Base-by-base conservation (phyloP, 2,329 filamentous ascomycete genomes). In the Colletotrichum australisinense region DNA sequence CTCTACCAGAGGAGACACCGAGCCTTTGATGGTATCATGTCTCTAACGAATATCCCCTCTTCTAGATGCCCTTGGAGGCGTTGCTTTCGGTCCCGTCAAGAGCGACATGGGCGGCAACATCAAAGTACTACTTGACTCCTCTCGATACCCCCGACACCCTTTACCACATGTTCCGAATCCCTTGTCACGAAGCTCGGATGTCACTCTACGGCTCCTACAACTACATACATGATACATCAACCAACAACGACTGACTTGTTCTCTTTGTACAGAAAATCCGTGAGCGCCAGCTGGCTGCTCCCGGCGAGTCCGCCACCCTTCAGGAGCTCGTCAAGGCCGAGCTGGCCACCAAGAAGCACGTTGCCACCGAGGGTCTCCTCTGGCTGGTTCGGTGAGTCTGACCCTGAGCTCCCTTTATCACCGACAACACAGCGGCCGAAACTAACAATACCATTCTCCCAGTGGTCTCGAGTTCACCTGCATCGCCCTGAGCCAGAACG, bases 391-490 rank as follows among this genome's bases (percentile, higher is more conserved):
- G 96, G 94, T 97, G 88, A 74, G 88, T 49, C n/a, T 42, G 16
- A 38, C 22, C 35, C 55, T 19, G 28, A 32, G 69, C 76, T 19
- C 28, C 22, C 46, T 4, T 1, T 4, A 19, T 26, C 4, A 26
- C 22, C 22, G 8, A 28, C 22, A 16, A 6, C 16, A 19, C 32
- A 19, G 30, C n/a, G 35, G 56, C 57, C 16, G n/a, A 22, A 64
- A 73, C 58, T 66, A 46, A 74, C 57, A 5, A 26, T n/a, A 2
- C 22, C 19, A 19, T 16, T 53, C 24, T 26, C 1, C 19, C 78
- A 98, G 95, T 75, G 97, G 93, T 74, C 93, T 98, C 80, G 95
- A 98, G 81, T 99, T 99, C 87, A 98, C 96, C 76, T 91, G 92
- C 80, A 92, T 94, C 83, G 94, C 94, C 73, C 92, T 99, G 75